Evolutionary conservation across 2,329 filamentous ascomycete genomes (phyloP).

Genomic region (Phyllosticta ampelicida): DNA sequence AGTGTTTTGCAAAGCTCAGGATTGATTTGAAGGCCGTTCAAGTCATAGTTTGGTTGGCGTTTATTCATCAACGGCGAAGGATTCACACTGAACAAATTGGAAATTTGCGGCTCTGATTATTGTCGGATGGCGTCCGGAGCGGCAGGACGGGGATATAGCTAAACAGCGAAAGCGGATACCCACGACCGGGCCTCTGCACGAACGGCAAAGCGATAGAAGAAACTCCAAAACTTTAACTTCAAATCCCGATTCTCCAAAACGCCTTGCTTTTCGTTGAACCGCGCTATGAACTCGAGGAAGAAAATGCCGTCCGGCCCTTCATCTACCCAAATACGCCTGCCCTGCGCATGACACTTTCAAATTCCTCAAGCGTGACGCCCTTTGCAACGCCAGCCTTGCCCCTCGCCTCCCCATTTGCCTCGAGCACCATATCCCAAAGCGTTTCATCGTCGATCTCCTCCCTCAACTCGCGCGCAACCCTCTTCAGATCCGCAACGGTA

Average conservation of each 20-base stretch:
- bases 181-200: neutral
- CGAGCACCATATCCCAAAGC: conserved; percentile 85
- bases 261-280: neutral
- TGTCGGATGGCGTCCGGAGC: neutral
- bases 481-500: conserved; percentile 64
- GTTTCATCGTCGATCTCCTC: conserved; percentile 76
- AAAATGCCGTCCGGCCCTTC: neutral
- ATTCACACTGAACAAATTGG: neutral
- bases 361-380: conserved; percentile 69
- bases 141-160: neutral
- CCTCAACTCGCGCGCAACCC: conserved; percentile 70
- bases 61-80: neutral
- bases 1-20: neutral
- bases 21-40: neutral
- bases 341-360: conserved; percentile 73
- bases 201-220: neutral
- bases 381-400: conserved; percentile 41
- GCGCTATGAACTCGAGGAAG: neutral
- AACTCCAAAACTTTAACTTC: neutral
- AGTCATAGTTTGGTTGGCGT: neutral
- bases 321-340: conserved; percentile 66
- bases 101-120: neutral
- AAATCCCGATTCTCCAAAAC: neutral
- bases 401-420: conserved; percentile 59
- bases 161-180: neutral